Percentiles rank a stretch among this genome's conserved stretches.
phyloP scores from a whole-genome alignment of 2,329 filamentous ascomycete genomes.

The Aureobasidium melanogenum region DNA sequence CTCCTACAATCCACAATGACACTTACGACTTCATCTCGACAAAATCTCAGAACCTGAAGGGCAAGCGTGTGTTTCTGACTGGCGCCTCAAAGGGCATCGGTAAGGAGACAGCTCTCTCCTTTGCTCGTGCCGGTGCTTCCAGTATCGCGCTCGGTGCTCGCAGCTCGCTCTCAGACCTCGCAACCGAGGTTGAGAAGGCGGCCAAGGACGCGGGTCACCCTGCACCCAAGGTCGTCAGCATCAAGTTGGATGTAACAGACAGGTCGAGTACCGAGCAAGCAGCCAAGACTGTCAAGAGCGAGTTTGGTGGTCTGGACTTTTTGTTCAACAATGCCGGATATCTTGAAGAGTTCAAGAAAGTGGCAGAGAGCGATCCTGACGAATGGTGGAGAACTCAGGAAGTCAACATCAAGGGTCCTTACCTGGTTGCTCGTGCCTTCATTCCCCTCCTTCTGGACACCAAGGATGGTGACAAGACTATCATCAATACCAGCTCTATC shows the following conservation, averaged over 20 bases:
- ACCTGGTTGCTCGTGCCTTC: constrained; percentile 32
- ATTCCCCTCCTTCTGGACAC: constrained; percentile 37
- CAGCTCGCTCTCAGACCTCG: constrained; percentile 34
- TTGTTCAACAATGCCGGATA: constrained; percentile 42
- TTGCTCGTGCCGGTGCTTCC: constrained; percentile 44
- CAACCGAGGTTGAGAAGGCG: constrained; percentile 28
- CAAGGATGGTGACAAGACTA: constrained; percentile 29
- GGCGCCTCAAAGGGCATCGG: constrained; percentile 35
- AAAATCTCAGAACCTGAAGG: constrained; percentile 29
- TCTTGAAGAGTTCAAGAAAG: constrained; percentile 21
- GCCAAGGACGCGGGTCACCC: constrained; percentile 26
- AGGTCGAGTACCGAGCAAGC: constrained; percentile 29
- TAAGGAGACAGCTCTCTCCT: constrained; percentile 45
- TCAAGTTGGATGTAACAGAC: constrained; percentile 37
- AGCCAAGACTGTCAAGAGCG: constrained; percentile 24
- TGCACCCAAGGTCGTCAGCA: constrained; percentile 33
- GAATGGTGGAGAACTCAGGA: constrained; percentile 43
- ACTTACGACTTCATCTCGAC: constrained; percentile 47
- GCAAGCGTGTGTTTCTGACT: constrained; percentile 43
- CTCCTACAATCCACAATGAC: constrained; percentile 22
- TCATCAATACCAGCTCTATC: constrained; percentile 34
- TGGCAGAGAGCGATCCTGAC: constrained; percentile 22
- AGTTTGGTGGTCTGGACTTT: constrained; percentile 34
- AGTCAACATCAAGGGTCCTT: constrained; percentile 42
- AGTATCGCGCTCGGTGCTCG: constrained; percentile 47